These are phyloP conservation scores for Solanum habrochaites DNA, from an alignment of 257 asterid species.

Conservation along the genomic window DNA sequence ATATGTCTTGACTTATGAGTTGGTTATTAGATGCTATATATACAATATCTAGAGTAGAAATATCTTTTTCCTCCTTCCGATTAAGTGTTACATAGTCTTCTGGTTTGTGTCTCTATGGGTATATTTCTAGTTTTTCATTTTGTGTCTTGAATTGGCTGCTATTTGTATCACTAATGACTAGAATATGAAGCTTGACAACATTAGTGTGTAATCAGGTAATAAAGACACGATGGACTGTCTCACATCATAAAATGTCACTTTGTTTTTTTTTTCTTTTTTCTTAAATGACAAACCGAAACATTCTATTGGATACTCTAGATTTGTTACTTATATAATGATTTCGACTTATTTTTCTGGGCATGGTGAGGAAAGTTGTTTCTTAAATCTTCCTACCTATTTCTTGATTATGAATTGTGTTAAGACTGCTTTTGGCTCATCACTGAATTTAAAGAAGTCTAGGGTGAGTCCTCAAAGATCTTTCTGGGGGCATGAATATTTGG, in stretches of 20 bases:
- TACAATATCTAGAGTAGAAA: background rate
- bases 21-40: background rate
- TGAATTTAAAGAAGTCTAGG: background rate
- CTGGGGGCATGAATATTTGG: background rate
- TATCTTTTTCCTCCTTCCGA: background rate
- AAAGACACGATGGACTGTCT: background rate
- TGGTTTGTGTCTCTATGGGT: background rate
- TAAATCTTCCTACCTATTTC: background rate
- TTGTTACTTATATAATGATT: background rate
- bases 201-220: background rate
- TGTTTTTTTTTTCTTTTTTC: no score
- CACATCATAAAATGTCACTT: background rate
- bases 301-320: background rate
- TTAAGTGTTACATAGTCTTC: background rate
- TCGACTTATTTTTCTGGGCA: background rate
- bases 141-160: background rate
- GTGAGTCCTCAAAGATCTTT: background rate
- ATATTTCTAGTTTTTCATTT: background rate
- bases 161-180: background rate
- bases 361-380: background rate
- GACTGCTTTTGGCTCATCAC: background rate
- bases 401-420: background rate
- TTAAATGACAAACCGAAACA: background rate
- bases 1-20: background rate
- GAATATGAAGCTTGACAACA: background rate